Conservation (phyloP, 2,329 filamentous ascomycete genomes). For the Venturia pyrina region DNA sequence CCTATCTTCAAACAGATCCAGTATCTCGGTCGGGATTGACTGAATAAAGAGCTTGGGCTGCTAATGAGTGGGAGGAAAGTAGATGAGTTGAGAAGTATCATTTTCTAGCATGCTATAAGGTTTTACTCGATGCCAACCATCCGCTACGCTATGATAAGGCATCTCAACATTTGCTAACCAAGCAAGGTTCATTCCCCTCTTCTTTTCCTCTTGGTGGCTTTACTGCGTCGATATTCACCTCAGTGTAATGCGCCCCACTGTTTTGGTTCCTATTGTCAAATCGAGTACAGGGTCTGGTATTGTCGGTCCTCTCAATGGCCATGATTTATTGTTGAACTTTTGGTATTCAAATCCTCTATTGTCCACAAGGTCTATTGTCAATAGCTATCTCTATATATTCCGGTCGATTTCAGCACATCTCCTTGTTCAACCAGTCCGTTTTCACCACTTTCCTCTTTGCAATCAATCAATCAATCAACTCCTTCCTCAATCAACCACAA, state of each 20-base stretch:
- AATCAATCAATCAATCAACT: neutral
- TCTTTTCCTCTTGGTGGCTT: too few relatives aligned
- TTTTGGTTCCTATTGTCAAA: neutral
- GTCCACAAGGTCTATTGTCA: neutral
- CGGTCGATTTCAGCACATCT: neutral
- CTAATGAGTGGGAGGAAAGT: too few relatives aligned
- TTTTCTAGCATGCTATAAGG: too few relatives aligned
- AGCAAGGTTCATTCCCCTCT: too few relatives aligned
- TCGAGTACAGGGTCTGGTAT: neutral
- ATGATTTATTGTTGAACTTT: neutral
- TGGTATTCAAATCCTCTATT: neutral
- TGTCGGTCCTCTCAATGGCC: neutral
- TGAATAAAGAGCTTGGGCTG: too few relatives aligned
- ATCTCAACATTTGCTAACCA: too few relatives aligned
- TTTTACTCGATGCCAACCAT: too few relatives aligned
- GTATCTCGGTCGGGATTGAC: too few relatives aligned
- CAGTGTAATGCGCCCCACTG: neutral
- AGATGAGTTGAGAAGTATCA: too few relatives aligned
- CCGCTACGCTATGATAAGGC: too few relatives aligned
- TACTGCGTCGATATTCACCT: too few relatives aligned
- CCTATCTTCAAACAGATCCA: too few relatives aligned
- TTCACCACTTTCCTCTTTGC: neutral
- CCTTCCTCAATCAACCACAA: neutral
- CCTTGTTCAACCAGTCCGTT: neutral
- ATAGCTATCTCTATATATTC: neutral